Evolutionary conservation across 495 filamentous ascomycete species (phyloP).

Genomic region (Penicillium macrosclerotiorum): DNA sequence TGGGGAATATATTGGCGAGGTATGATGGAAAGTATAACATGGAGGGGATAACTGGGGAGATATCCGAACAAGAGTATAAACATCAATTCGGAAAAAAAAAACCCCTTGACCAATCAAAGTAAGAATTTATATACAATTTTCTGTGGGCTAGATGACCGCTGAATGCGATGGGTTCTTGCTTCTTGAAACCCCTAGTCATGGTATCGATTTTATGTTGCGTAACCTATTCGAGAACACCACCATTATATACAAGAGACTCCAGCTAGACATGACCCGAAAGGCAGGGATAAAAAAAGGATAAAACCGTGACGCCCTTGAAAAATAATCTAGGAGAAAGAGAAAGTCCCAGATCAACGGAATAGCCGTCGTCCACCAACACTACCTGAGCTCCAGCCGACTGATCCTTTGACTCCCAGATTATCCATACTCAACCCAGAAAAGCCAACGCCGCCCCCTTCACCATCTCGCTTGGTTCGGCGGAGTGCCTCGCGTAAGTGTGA

Average conservation of each 20-base stretch:
- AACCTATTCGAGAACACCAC: slow-evolving; percentile 7
- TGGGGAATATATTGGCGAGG: too few species aligned
- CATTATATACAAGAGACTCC: slow-evolving; percentile 3
- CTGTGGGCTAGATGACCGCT: too few species aligned
- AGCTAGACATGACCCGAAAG: slow-evolving; percentile 1
- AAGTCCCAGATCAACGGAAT: slow-evolving; percentile 48
- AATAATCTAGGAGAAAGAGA: slow-evolving; percentile 1
- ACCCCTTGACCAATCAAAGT: too few species aligned
- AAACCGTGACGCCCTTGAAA: slow-evolving; percentile 2
- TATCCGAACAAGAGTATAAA: too few species aligned
- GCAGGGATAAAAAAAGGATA: not conserved
- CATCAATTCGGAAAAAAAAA: too few species aligned
- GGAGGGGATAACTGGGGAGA: too few species aligned
- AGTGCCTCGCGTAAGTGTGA: slow-evolving; percentile 80
- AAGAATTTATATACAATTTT: too few species aligned
- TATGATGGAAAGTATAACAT: too few species aligned
- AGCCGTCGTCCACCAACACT: slow-evolving; percentile 56
- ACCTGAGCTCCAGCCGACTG: slow-evolving; percentile 53
- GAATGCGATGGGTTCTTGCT: too few species aligned
- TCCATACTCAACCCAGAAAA: slow-evolving; percentile 71
- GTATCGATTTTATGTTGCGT: slow-evolving; percentile 7
- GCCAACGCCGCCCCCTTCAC: slow-evolving; percentile 65
- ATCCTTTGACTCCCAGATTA: slow-evolving; percentile 63
- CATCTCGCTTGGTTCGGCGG: slow-evolving; percentile 66
- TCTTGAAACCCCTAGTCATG: too few species aligned